These are phyloP conservation scores for Pneumocystis jirovecii DNA, from an alignment of 1,139 yeast species.

Conservation along the genomic window DNA sequence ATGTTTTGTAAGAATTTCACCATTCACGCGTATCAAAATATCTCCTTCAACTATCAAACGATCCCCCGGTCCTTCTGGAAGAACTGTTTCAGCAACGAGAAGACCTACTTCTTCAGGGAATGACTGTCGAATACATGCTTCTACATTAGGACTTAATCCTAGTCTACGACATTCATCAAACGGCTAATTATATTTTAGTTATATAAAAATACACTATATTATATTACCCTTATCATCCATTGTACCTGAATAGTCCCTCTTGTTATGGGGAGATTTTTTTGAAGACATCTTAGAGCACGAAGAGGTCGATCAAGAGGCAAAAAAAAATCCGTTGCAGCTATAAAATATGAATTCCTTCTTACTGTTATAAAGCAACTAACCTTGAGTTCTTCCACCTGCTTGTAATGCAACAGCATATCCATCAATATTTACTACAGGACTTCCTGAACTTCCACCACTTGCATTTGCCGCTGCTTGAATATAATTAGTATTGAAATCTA, in stretches of 20 bases:
- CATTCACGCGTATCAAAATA: constrained; percentile 60
- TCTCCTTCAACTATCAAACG: constrained; percentile 70
- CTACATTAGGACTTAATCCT: constrained; percentile 67
- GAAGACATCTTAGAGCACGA: constrained; percentile 67
- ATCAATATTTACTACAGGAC: constrained; percentile 80
- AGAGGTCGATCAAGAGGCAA: constrained; percentile 71
- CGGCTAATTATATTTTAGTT: constrained; percentile 31
- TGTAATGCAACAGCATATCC: constrained; percentile 84
- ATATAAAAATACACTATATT: not conserved
- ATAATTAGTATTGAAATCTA: constrained; percentile 85
- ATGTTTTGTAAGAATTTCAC: constrained; percentile 42
- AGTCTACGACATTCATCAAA: constrained; percentile 81
- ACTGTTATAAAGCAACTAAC: not conserved
- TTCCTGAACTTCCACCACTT: constrained; percentile 90
- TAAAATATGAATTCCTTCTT: constrained; percentile 19
- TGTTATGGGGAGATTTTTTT: constrained; percentile 42
- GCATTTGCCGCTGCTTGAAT: constrained; percentile 95
- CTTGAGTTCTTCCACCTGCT: constrained; percentile 69
- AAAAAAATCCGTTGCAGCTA: constrained; percentile 86
- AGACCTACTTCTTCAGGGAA: constrained; percentile 72
- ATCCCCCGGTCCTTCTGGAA: constrained; percentile 83
- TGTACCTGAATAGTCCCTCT: constrained; percentile 84
- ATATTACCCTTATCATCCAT: constrained; percentile 40
- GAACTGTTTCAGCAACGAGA: constrained; percentile 65
- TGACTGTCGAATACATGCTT: constrained; percentile 46